Evolutionary conservation across 2,329 filamentous ascomycete genomes (phyloP).

Genomic region (Epicoccum nigrum): DNA sequence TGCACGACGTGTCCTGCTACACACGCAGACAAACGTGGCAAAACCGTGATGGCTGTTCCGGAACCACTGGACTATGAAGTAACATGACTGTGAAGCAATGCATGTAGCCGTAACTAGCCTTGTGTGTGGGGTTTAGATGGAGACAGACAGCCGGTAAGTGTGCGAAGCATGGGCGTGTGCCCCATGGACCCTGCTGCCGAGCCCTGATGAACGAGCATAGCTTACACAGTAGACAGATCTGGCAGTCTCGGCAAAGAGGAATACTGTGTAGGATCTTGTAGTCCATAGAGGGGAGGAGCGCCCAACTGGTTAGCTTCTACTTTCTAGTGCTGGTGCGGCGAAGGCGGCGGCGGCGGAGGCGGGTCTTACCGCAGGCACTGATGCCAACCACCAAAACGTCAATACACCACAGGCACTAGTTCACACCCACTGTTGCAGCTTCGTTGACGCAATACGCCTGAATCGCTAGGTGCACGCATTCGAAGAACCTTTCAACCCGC

Average conservation of each 20-base stretch:
- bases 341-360: not conserved
- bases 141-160: constrained; percentile 4
- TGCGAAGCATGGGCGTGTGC: constrained; percentile 5
- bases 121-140: constrained; percentile 3
- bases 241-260: constrained; percentile 11
- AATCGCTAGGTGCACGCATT: too few species aligned
- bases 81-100: constrained; percentile 14
- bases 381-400: not conserved
- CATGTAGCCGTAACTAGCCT: constrained; percentile 14
- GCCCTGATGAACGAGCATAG: not conserved
- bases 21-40: not conserved
- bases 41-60: not conserved
- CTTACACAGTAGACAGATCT: not conserved
- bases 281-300: too few species aligned
- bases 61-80: not conserved
- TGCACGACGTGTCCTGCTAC: not conserved
- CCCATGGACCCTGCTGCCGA: constrained; percentile 5
- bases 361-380: not conserved
- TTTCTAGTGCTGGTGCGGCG: too few species aligned
- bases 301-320: too few species aligned
- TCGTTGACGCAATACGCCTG: too few species aligned
- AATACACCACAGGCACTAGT: too few species aligned
- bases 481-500: too few species aligned
- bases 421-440: too few species aligned
- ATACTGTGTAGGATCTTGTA: too few species aligned